Conservation (phyloP, 495 filamentous ascomycete genomes). For the Penicillium diatomitis region DNA sequence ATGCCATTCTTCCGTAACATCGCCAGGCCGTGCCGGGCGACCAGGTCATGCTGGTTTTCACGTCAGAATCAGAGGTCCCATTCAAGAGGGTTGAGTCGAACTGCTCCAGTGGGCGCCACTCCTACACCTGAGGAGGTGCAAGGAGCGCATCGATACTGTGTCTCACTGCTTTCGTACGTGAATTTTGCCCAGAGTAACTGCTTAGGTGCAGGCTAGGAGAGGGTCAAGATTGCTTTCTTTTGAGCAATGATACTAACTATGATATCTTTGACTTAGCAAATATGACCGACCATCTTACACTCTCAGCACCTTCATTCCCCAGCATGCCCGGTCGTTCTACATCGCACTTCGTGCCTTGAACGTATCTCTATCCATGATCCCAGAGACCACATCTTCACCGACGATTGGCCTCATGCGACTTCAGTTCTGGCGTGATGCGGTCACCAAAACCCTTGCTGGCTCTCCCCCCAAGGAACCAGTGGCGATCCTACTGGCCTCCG, state of each 20-base stretch:
- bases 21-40: constrained; percentile 14
- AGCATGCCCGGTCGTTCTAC: constrained; percentile 64
- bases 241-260: constrained; percentile 2
- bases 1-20: constrained; percentile 22
- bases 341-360: constrained; percentile 89
- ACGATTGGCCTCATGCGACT: constrained; percentile 79
- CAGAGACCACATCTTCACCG: constrained; percentile 74
- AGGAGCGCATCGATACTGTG: constrained; percentile 48
- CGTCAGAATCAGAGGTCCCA: constrained; percentile 4
- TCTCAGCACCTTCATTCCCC: constrained; percentile 76
- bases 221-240: too few species aligned
- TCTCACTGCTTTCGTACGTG: constrained; percentile 46
- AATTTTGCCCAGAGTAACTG: not conserved
- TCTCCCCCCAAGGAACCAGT: constrained; percentile 82
- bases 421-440: constrained; percentile 86
- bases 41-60: constrained; percentile 7
- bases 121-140: constrained; percentile 37
- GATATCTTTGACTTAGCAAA: constrained; percentile 38
- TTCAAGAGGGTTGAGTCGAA: constrained; percentile 18
- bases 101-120: constrained; percentile 7
- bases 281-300: constrained; percentile 82
- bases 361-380: constrained; percentile 76
- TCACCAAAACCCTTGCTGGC: constrained; percentile 64
- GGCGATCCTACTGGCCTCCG: constrained; percentile 68
- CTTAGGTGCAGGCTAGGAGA: not conserved